phyloP scores from a whole-genome alignment of 2,329 filamentous ascomycete species.

The Neofusicoccum sp. region DNA sequence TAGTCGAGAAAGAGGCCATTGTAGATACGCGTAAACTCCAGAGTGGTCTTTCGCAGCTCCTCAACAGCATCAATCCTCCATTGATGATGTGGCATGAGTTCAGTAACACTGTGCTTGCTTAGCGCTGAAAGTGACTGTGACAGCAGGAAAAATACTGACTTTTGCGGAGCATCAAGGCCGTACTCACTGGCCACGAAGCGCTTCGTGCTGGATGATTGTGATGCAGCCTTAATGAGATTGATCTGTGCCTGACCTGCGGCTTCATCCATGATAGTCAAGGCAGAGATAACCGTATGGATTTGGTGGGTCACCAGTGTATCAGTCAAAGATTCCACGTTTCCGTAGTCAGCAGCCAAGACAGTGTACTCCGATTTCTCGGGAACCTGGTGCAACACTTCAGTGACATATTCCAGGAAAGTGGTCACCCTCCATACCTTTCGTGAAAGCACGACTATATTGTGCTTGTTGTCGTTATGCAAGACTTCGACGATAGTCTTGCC shows the following conservation, averaged over 20 bases:
- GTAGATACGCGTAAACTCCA: conserved; percentile 29
- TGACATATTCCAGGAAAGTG: neutral
- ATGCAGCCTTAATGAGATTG: conserved; percentile 47
- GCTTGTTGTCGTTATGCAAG: conserved; percentile 34
- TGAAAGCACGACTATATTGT: conserved; percentile 43
- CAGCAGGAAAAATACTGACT: neutral
- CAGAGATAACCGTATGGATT: conserved; percentile 48
- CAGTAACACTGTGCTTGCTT: neutral
- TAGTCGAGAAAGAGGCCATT: conserved; percentile 33
- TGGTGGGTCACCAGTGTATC: conserved; percentile 37
- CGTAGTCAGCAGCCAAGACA: conserved; percentile 31
- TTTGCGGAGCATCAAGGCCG: neutral
- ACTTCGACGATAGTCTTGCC: conserved; percentile 50
- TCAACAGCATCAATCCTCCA: conserved; percentile 1
- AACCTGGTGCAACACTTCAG: neutral
- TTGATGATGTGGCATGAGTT: neutral
- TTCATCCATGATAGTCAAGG: conserved; percentile 35
- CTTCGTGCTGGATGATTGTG: conserved; percentile 37
- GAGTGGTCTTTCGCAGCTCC: conserved; percentile 23
- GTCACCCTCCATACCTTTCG: conserved; percentile 37
- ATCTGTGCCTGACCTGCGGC: conserved; percentile 35
- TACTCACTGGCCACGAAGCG: conserved; percentile 44
- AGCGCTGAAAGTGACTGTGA: neutral
- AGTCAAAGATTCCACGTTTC: conserved; percentile 28
- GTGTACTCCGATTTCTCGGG: neutral